Evolutionary conservation across 257 asterid species (phyloP), one percentile per base, ranked within the genome.

Genomic region (Solanum habrochaites): DNA sequence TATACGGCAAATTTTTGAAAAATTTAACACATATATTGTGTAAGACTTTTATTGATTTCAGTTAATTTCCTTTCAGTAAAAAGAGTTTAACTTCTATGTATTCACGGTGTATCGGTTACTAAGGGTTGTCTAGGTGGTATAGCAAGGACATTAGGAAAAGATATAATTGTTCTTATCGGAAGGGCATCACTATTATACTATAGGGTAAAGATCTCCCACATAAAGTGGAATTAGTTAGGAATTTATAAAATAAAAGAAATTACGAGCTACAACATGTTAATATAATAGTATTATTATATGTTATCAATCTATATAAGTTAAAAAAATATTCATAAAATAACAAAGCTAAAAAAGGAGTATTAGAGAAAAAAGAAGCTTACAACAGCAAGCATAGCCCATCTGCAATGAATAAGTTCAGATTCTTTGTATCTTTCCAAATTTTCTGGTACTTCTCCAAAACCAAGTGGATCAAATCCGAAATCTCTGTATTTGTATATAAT

Each of bases 371-470:
- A 56, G 11, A 47, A 6, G 69, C 94, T 89, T 92, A 95, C 99
- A 75, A 96, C 97, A 7, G 98, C 97, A 80, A 95, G 95, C 99
- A 96, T 96, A 64, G 99, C 99, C 98, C 99, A 96, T 91, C 99
- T 92, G 94, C 98, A 97, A 89, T 96, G 99, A 85, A 90, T 90
- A 81, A 97, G 93, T 90, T 97, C 99, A 8, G 99, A 95, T 82
- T 96, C 99, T 91, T 97, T 97, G 93, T 87, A 96, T 83, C 99
- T 94, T 91, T 97, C 98, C 75, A 97, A 92, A 86, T 94, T 95
- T 83, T 86, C 93, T 0, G 99, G 99, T 16, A 95, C 99, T 89
- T 90, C 96, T 15, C 99, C 98, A 14, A 97, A 91, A 20, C 99
- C 83, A 88, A 95, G 99, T 31, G 99, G 99, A 90, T 97, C 99